These are phyloP conservation scores for Liquidambar formosana DNA, from an alignment of 164 flowering plant species.

Conservation along the genomic window DNA sequence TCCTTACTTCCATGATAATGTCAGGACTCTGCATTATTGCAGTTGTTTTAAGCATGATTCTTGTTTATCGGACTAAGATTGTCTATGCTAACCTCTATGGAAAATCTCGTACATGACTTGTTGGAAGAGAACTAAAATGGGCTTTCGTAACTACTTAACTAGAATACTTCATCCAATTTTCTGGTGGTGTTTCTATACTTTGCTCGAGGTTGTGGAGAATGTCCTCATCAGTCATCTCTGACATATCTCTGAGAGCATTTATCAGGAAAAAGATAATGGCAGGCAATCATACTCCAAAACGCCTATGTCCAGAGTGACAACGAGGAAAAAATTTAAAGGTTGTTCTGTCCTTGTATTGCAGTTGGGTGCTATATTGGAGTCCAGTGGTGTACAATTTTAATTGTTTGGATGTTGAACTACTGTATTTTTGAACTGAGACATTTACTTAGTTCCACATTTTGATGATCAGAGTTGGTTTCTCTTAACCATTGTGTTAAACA, in stretches of 20 bases:
- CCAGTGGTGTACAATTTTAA: no score
- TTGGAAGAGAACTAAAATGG: neutral
- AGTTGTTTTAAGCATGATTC: slow-evolving; percentile 67
- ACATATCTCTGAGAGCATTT: neutral
- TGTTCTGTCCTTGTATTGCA: neutral
- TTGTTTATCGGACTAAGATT: slow-evolving; percentile 73
- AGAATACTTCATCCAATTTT: neutral
- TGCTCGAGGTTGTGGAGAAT: neutral
- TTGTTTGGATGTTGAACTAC: neutral
- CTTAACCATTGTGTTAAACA: no score
- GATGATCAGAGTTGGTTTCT: no score
- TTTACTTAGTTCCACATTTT: neutral
- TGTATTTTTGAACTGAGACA: neutral
- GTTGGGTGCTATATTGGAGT: no score
- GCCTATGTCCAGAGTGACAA: neutral
- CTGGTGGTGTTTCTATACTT: neutral
- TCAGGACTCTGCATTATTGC: slow-evolving; percentile 83
- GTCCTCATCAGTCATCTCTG: neutral
- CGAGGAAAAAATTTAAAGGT: neutral
- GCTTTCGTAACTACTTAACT: neutral
- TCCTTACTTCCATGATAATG: slow-evolving; percentile 75
- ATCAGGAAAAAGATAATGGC: no score
- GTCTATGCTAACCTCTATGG: slow-evolving; percentile 85
- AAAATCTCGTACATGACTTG: slow-evolving; percentile 45
- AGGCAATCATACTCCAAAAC: neutral